A percentile compares a stretch with the other conserved stretches of the same genome.
These are phyloP conservation scores for Carallia brachiata DNA, from an alignment of 345 rosid genomes.

Conservation along the genomic window DNA sequence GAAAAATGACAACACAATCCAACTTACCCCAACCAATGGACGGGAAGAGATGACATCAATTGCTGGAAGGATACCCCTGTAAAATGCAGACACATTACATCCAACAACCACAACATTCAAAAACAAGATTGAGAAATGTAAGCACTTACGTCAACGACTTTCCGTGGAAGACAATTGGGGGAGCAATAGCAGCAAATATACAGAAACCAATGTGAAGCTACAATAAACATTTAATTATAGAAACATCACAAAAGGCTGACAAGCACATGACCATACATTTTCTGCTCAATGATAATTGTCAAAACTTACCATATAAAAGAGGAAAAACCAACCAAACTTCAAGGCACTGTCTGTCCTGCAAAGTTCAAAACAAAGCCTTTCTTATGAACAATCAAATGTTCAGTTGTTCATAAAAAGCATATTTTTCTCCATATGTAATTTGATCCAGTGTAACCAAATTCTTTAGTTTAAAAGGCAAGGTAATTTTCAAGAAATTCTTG, in stretches of 20 bases:
- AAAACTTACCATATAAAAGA: constrained; percentile 84
- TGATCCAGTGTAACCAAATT: too few species aligned
- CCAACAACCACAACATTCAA: not conserved
- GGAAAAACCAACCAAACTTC: constrained; percentile 94
- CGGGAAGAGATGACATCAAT: constrained; percentile 72
- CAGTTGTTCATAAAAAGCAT: too few species aligned
- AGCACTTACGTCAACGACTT: constrained; percentile 90
- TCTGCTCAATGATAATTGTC: not conserved
- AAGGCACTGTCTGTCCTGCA: constrained; percentile 98
- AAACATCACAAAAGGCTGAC: constrained; percentile 1
- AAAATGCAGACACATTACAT: constrained; percentile 8
- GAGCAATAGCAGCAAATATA: constrained; percentile 97
- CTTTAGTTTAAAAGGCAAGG: too few species aligned
- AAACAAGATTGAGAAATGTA: not conserved
- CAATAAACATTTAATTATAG: constrained; percentile 15
- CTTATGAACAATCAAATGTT: not conserved
- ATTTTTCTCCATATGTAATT: too few species aligned
- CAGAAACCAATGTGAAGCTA: constrained; percentile 95
- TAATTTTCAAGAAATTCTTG: too few species aligned
- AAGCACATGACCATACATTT: constrained; percentile 6
- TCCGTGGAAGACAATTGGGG: constrained; percentile 94
- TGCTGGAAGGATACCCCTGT: constrained; percentile 95
- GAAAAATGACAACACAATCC: not conserved
- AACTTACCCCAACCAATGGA: constrained; percentile 81
- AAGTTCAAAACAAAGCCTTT: constrained; percentile 19